Conservation (phyloP, 768 basidiomycete species). For the Mycena leptocephala region DNA sequence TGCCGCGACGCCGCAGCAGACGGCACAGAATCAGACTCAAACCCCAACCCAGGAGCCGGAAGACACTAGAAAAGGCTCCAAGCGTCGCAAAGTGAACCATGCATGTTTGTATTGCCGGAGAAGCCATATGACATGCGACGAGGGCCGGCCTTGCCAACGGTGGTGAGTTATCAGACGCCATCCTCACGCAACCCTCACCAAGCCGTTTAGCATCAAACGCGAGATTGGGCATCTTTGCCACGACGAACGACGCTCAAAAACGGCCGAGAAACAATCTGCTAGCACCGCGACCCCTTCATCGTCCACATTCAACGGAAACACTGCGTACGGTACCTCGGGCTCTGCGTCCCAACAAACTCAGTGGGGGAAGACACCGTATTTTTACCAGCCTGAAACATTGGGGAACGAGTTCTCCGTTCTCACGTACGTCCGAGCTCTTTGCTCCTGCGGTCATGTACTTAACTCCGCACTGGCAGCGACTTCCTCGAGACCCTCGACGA, state of each 20-base stretch:
- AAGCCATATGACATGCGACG: slow-evolving; percentile 95
- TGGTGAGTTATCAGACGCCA: slow-evolving; percentile 72
- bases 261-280: slow-evolving; percentile 58
- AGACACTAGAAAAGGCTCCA: slow-evolving; percentile 69
- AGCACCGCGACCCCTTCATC: slow-evolving; percentile 39
- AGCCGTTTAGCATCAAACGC: slow-evolving; percentile 83
- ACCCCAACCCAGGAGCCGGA: slow-evolving; percentile 44
- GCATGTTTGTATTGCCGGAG: slow-evolving; percentile 95
- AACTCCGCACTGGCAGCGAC: slow-evolving; percentile 66
- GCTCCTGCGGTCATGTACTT: slow-evolving; percentile 19
- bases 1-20: background rate
- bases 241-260: slow-evolving; percentile 82
- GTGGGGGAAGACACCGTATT: slow-evolving; percentile 69
- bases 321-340: slow-evolving; percentile 34
- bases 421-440: slow-evolving; percentile 64
- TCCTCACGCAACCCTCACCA: slow-evolving; percentile 13
- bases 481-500: slow-evolving; percentile 93
- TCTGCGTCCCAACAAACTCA: slow-evolving; percentile 64
- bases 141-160: slow-evolving; percentile 91
- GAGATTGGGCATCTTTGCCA: slow-evolving; percentile 97
- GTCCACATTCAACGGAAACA: slow-evolving; percentile 44
- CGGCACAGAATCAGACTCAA: background rate
- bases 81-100: slow-evolving; percentile 91
- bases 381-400: slow-evolving; percentile 81
- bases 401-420: slow-evolving; percentile 90